Conservation (phyloP, 345 rosid species). For the Brassica rapa region DNA sequence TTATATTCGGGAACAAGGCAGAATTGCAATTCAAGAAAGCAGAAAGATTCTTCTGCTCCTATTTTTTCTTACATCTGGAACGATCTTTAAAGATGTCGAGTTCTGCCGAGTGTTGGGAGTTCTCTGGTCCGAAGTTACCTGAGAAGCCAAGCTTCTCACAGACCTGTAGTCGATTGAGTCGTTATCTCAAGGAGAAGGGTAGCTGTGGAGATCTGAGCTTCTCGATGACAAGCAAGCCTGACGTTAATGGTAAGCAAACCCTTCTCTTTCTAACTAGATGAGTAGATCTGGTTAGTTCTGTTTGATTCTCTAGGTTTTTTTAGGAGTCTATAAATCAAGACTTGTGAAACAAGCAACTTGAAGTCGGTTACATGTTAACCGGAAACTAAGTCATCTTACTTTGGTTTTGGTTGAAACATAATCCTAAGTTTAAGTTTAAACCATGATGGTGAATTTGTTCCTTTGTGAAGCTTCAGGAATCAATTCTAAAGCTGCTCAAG, state of each 20-base stretch:
- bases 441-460: slow-evolving; percentile 51
- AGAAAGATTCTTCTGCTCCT: not conserved
- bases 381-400: slow-evolving; percentile 2
- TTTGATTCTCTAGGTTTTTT: not conserved
- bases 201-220: slow-evolving; percentile 68
- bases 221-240: slow-evolving; percentile 55
- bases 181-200: slow-evolving; percentile 73
- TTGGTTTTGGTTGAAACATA: not conserved
- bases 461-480: slow-evolving; percentile 39
- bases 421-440: not conserved
- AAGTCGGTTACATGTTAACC: not conserved
- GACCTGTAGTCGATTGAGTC: slow-evolving; percentile 72
- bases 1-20: not conserved
- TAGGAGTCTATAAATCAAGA: not conserved
- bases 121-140: slow-evolving; percentile 36
- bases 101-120: slow-evolving; percentile 51
- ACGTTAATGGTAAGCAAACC: slow-evolving; percentile 42
- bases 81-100: slow-evolving; percentile 49
- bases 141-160: slow-evolving; percentile 64
- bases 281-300: not conserved
- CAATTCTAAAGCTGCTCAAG: slow-evolving; percentile 27
- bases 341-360: not conserved
- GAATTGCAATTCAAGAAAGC: not conserved
- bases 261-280: not conserved
- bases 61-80: not conserved